These are phyloP conservation scores for Penicillium corylophilum DNA, from an alignment of 2,329 filamentous ascomycete genomes.

Conservation along the genomic window DNA sequence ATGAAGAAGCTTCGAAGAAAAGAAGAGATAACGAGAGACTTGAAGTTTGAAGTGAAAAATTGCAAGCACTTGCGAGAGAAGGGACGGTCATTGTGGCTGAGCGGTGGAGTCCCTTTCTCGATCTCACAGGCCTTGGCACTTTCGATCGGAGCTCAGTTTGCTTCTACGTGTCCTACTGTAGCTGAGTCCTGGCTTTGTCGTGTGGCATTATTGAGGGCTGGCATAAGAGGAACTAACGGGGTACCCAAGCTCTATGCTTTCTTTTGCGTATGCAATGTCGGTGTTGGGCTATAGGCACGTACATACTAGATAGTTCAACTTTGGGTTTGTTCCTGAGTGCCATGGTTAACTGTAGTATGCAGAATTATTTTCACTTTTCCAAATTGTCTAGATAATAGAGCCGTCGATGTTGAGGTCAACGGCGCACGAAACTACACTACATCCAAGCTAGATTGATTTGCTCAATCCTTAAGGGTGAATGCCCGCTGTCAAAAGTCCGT, in stretches of 20 bases:
- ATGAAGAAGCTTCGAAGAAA: constrained; percentile 6
- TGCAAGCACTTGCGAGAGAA: constrained; percentile 1
- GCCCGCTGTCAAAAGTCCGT: background rate
- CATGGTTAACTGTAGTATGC: background rate
- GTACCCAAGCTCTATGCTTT: background rate
- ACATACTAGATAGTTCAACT: too few species aligned
- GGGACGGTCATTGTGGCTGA: constrained; percentile 15
- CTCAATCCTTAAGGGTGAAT: background rate
- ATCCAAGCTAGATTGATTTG: background rate
- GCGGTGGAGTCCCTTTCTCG: constrained; percentile 11
- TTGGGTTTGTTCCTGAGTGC: background rate
- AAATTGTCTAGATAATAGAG: background rate
- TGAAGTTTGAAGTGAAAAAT: constrained; percentile 3
- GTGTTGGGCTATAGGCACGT: background rate
- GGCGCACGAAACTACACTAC: background rate
- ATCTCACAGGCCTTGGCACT: constrained; percentile 3
- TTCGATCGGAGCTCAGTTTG: background rate
- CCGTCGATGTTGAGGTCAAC: background rate
- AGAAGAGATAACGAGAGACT: constrained; percentile 17
- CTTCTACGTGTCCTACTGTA: background rate
- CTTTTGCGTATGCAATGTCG: background rate
- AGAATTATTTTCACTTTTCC: background rate
- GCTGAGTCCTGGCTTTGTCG: background rate
- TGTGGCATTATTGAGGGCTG: background rate
- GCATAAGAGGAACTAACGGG: background rate